Evolutionary conservation across 306 rosid genomes (phyloP), one percentile per base, ranked within the genome.

Genomic region (Luffa acutangula): DNA sequence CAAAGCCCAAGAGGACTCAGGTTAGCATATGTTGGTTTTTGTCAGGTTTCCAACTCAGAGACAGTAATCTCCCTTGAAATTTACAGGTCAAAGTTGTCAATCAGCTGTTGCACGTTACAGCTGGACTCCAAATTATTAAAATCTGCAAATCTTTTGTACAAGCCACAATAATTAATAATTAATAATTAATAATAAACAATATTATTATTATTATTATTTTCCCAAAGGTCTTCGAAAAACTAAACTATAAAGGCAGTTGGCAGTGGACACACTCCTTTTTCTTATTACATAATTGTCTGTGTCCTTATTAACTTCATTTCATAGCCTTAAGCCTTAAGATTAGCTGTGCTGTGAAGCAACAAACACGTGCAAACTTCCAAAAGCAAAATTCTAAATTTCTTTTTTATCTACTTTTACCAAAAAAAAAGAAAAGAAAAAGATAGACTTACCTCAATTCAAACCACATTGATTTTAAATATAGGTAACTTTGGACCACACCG

Each of bases 331-430:
- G 9, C 52, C 12, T 4, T 9, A 42, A 9, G 33, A 69, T 42
- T 69, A 69, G 75, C 75, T 69, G 75, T 69, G 31, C 75, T 69
- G 75, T 69, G 31, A 39, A 42, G 6, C 75, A 69, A n/a, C 51
- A 42, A 39, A 41, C 51, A n/a, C 51, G 9, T 42, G 75, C 51
- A 7, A 42, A n/a, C 75, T 69, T 69, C 48, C 72, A 65, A 65
- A 65, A 65, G 1, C 25, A 15, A 37, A 33, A 25, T 1, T 3
- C 37, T 14, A 25, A 25, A 25, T 25, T 25, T 25, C 31, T 25
- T 25, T n/a, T n/a, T n/a, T n/a, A n/a, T n/a, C n/a, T n/a, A n/a
- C n/a, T n/a, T n/a, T n/a, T n/a, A n/a, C n/a, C n/a, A n/a, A n/a
- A n/a, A n/a, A n/a, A n/a, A n/a, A n/a, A n/a, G n/a, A n/a, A n/a